Evolutionary conservation across 176 grass and related monocot species (phyloP).

Genomic region (Carex scoparia): DNA sequence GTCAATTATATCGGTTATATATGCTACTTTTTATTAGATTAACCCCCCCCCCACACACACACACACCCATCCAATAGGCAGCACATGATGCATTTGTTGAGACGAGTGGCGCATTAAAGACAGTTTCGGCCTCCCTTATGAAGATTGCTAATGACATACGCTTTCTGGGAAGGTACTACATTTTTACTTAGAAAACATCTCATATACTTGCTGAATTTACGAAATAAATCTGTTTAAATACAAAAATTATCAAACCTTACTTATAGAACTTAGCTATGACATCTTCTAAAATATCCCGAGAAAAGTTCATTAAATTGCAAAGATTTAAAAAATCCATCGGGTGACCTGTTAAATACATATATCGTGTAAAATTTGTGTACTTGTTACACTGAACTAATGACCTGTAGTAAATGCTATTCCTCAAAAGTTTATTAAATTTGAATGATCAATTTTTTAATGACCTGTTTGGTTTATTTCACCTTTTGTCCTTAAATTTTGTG

Average conservation of each 20-base stretch:
- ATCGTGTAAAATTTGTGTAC: background rate
- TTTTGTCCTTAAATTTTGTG: background rate
- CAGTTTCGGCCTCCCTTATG: slow-evolving; percentile 93
- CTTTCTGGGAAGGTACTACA: slow-evolving; percentile 74
- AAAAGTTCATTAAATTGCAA: too few relatives aligned
- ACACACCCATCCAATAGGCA: slow-evolving; percentile 35
- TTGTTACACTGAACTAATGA: background rate
- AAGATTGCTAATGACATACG: slow-evolving; percentile 98
- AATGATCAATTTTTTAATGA: background rate
- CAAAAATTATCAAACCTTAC: too few relatives aligned
- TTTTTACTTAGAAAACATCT: background rate
- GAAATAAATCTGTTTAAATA: background rate
- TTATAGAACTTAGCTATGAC: too few relatives aligned
- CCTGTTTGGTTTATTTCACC: background rate
- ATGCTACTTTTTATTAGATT: background rate
- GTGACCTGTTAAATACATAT: background rate
- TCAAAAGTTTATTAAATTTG: background rate
- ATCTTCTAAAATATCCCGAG: too few relatives aligned
- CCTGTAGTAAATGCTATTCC: too few relatives aligned
- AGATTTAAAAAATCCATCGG: background rate
- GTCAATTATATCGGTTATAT: background rate
- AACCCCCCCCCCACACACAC: background rate
- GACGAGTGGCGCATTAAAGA: slow-evolving; percentile 80
- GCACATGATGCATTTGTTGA: slow-evolving; percentile 99
- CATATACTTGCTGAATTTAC: background rate